Evolutionary conservation across 768 basidiomycete species (phyloP).

Genomic region (Mycena sanguinolenta): DNA sequence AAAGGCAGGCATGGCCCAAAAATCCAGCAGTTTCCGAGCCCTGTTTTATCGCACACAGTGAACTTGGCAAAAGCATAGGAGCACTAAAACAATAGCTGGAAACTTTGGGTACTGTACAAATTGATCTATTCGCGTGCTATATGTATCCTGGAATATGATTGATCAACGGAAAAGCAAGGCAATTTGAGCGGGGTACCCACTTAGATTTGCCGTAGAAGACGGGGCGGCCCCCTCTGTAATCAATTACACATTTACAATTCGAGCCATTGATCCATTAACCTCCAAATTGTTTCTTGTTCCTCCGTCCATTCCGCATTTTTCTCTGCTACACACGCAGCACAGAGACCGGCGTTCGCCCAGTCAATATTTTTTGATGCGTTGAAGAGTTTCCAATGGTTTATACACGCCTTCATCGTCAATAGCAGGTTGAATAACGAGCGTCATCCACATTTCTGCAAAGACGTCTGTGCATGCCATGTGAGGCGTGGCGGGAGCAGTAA

Average conservation of each 20-base stretch:
- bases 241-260: slow-evolving; percentile 22
- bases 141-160: slow-evolving; percentile 6
- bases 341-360: slow-evolving; percentile 73
- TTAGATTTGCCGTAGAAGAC: slow-evolving; percentile 10
- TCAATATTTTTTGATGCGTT: slow-evolving; percentile 68
- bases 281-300: slow-evolving; percentile 73
- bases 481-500: slow-evolving; percentile 75
- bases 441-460: slow-evolving; percentile 81
- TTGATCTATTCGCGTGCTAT: slow-evolving; percentile 12
- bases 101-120: slow-evolving; percentile 1
- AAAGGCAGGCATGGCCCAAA: slow-evolving; percentile 9
- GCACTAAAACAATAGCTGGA: neutral
- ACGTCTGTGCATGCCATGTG: slow-evolving; percentile 84
- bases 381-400: slow-evolving; percentile 79
- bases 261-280: slow-evolving; percentile 72
- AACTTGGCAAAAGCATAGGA: neutral
- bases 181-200: slow-evolving; percentile 24
- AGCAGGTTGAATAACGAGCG: slow-evolving; percentile 76
- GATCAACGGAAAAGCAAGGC: slow-evolving; percentile 19
- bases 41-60: neutral
- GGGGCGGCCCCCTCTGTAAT: slow-evolving; percentile 13
- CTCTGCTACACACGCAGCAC: slow-evolving; percentile 66
- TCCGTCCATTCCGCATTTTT: slow-evolving; percentile 77
- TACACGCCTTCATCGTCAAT: slow-evolving; percentile 73
- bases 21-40: neutral